Evolutionary conservation across 768 basidiomycete species (phyloP).

Genomic region (Tulasnella sp.): DNA sequence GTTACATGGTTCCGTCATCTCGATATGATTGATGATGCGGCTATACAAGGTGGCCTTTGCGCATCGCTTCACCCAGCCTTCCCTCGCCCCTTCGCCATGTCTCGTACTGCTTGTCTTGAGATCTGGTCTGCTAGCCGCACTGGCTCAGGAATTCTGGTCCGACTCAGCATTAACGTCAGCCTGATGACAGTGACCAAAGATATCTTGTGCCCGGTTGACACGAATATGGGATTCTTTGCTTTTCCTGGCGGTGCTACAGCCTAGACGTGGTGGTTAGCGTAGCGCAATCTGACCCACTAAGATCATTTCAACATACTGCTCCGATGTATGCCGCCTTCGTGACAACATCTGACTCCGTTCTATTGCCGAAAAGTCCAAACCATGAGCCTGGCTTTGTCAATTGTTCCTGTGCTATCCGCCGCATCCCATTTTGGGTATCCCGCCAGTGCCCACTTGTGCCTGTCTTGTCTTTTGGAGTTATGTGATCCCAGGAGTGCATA

Average conservation of each 20-base stretch:
- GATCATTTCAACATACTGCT: conserved; percentile 9
- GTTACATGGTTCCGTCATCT: too few species aligned
- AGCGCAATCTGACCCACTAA: background rate
- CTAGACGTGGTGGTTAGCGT: background rate
- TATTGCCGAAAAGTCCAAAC: conserved; percentile 13
- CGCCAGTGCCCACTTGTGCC: conserved; percentile 2
- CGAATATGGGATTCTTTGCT: conserved; percentile 23
- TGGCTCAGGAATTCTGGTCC: conserved; percentile 23
- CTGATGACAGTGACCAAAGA: conserved; percentile 19
- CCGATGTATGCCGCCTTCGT: conserved; percentile 3
- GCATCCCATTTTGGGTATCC: conserved; percentile 14
- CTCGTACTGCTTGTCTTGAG: conserved; percentile 7
- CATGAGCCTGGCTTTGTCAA: conserved; percentile 11
- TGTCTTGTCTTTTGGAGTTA: background rate
- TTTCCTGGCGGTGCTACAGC: conserved; percentile 7
- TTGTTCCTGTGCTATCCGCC: background rate
- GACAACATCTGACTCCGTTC: background rate
- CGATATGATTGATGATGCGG: too few species aligned
- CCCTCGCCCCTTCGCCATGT: background rate
- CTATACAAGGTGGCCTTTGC: background rate
- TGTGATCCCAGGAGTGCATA: background rate
- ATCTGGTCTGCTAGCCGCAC: conserved; percentile 23
- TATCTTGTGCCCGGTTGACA: conserved; percentile 23
- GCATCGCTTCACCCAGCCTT: too few species aligned
- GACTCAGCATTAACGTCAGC: conserved; percentile 17